Evolutionary conservation across 306 rosid genomes (phyloP), one percentile per base, ranked within the genome.

Genomic region (Leucaena leucocephala): DNA sequence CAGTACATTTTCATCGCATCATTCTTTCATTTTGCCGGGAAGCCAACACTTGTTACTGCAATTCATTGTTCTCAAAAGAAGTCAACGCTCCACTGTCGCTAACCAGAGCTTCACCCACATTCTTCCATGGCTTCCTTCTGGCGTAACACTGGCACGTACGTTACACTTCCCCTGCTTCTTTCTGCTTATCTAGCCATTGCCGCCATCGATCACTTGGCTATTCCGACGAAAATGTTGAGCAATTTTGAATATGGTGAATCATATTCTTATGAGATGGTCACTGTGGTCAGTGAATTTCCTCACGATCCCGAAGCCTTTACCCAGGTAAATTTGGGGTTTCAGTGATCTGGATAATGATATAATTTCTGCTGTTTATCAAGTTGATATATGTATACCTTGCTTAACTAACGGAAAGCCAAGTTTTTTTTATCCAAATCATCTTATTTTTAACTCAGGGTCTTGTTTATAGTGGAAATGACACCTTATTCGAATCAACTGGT

Each of bases 401-500:
- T 38, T 40, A 3, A 39, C 4, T 48, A 36, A 40, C 46, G 42
- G 36, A 59, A 22, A 27, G 65, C 65, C 38, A 22, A 22, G 2
- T 6, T 59, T 22, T 59, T 54, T 59, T 54, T 27, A 19, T 57
- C 46, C 8, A 44, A 22, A 49, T 49, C 42, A 46, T 45, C 15
- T 33, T n/a, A 40, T 67, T 21, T 57, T 58, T 50, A 2, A n/a
- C 16, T 40, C 10, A 90, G 94, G 94, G 94, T 39, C 89, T 90
- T 73, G 85, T 88, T 80, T 90, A 88, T 74, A 91, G 75, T 33
- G 94, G 83, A 62, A 83, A 88, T 82, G 87, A 83, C 52, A 86
- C 82, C 61, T 59, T 90, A 3, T 88, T 82, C 66, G 91, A 90
- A 84, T 90, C 94, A 57, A 90, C 94, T 65, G 91, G 94, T 10